These are phyloP conservation scores for Discostella stelligera DNA, from an alignment of 352 stramenopile species.

Conservation along the genomic window DNA sequence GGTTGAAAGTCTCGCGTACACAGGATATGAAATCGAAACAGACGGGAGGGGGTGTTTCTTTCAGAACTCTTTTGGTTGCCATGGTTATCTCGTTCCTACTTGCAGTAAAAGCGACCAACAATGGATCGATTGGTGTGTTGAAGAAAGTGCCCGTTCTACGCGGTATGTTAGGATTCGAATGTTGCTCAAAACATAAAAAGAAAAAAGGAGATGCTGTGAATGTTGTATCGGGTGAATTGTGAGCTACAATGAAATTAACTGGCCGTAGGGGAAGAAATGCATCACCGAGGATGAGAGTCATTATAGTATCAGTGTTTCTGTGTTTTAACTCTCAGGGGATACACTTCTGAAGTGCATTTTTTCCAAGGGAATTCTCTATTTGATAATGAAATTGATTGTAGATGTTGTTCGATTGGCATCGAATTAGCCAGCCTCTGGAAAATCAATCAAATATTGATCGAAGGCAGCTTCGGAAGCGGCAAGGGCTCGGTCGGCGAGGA, in stretches of 20 bases:
- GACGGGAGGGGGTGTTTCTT: conserved; percentile 21
- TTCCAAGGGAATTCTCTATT: too few species aligned
- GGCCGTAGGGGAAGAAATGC: not conserved
- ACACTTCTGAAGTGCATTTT: too few species aligned
- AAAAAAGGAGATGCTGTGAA: not conserved
- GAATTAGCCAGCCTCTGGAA: conserved; percentile 20
- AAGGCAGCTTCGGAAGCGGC: conserved; percentile 23
- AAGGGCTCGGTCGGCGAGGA: conserved; percentile 26
- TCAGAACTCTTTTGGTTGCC: conserved; percentile 28
- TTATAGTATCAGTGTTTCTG: not conserved
- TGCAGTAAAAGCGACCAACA: conserved; percentile 42
- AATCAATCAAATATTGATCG: conserved; percentile 46
- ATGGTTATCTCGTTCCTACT: conserved; percentile 31
- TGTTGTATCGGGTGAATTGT: conserved; percentile 12
- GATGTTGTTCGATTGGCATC: too few species aligned
- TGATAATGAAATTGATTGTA: too few species aligned
- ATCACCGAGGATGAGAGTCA: not conserved
- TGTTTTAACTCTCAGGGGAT: not conserved
- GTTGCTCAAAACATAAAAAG: conserved; percentile 16
- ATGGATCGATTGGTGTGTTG: conserved; percentile 32
- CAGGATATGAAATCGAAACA: conserved; percentile 19
- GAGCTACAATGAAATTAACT: not conserved
- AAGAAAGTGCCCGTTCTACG: conserved; percentile 36
- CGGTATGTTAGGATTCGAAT: conserved; percentile 38
- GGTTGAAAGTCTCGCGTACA: conserved; percentile 17